Evolutionary conservation across 2,329 filamentous ascomycete species (phyloP).

Genomic region (Fusarium dimerum): DNA sequence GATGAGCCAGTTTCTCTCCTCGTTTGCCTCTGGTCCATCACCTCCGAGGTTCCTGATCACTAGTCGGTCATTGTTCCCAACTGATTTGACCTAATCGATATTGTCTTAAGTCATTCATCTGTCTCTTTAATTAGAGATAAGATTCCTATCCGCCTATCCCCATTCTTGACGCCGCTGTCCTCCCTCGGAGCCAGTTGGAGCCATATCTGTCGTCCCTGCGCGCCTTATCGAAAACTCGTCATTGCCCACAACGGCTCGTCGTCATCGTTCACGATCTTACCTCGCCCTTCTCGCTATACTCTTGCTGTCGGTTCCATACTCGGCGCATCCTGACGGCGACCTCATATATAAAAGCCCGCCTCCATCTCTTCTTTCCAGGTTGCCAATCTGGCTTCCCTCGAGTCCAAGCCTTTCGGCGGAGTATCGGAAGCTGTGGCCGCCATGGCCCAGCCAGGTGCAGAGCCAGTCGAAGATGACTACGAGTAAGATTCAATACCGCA

Average conservation of each 20-base stretch:
- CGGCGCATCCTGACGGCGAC: conserved; percentile 9
- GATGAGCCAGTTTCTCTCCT: conserved; percentile 10
- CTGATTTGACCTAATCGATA: not conserved
- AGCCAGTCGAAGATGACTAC: conserved; percentile 61
- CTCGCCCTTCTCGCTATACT: not conserved
- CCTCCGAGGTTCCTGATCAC: conserved; percentile 16
- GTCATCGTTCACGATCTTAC: conserved; percentile 7
- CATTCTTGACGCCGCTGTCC: conserved; percentile 13
- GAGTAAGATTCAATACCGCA: conserved; percentile 50
- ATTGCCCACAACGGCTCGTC: conserved; percentile 13
- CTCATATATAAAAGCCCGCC: conserved; percentile 12
- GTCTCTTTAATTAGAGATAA: not conserved
- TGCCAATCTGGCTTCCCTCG: conserved; percentile 64
- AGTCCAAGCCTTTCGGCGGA: conserved; percentile 61
- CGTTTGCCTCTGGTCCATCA: conserved; percentile 19
- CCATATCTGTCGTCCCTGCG: conserved; percentile 19
- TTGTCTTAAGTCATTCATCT: not conserved
- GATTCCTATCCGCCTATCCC: not conserved
- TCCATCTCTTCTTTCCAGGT: conserved; percentile 22
- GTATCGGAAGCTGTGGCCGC: conserved; percentile 67
- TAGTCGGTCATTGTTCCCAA: not conserved
- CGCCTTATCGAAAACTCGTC: conserved; percentile 24
- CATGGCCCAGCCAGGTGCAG: conserved; percentile 69
- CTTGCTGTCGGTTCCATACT: conserved; percentile 6
- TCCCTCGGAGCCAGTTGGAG: conserved; percentile 14